Base-by-base conservation (phyloP, 2,329 filamentous ascomycete genomes). In the Aaosphaeria arxii region DNA sequence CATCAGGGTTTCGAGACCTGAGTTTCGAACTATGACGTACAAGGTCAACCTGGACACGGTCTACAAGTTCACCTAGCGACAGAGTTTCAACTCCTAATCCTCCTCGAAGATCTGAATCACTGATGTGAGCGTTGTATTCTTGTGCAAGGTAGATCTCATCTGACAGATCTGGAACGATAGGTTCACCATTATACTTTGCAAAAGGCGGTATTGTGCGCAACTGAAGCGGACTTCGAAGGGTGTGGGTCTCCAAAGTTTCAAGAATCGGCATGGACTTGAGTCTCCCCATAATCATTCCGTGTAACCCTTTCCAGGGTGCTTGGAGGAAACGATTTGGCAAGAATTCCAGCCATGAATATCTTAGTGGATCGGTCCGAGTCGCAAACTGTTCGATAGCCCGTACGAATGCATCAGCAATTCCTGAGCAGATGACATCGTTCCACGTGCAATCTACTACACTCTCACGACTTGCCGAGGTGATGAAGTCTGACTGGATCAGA, bases 401-500 rank as follows among this genome's bases (percentile, higher is more conserved):
- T n/a, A 35, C 30, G 28, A 63, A 62, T 2, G 46, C 13, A 6
- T 48, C 11, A 6, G 48, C 52, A 11, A 59, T 45, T 6, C 49
- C 54, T 4, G 54, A 32, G 7, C 47, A 30, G 11, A 63, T 43
- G 4, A 30, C 30, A n/a, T 52, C 41, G 36, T 64, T 65, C 61
- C 58, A 65, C 2, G 47, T 6, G 29, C 48, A 53, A n/a, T 61
- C 49, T 7, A 52, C 40, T 6, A 59, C 42, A 35, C 38, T 51
- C 39, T 64, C 58, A 11, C 59, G 57, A 30, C 44, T 63, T 6
- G 58, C 57, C 6, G 53, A 48, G 2, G 58, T 55, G 28, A 61
- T 55, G 40, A 65, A 65, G 38, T 64, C 58, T 7, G 59, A 53
- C 43, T 62, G 58, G n/a, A 65, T 57, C 5, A 62, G 30, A 31